These are phyloP conservation scores for Aspergillus tanneri DNA, from an alignment of 2,329 filamentous ascomycete species.

Conservation along the genomic window DNA sequence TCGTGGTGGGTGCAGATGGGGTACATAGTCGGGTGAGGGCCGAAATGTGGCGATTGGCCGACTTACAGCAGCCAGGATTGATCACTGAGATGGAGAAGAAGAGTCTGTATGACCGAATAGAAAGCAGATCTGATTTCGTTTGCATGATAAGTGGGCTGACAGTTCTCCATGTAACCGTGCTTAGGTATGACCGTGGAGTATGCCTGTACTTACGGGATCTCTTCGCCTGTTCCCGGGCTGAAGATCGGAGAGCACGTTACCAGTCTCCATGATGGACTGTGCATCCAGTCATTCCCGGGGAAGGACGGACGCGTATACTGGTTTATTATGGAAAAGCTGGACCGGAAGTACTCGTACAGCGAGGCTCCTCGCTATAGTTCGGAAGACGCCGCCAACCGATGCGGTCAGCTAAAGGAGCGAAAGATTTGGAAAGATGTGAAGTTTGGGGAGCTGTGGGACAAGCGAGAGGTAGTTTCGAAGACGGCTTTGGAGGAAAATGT, in stretches of 20 bases:
- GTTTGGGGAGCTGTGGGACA: constrained; percentile 23
- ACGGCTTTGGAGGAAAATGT: constrained; percentile 24
- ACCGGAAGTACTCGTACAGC: constrained; percentile 16
- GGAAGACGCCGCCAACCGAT: neutral
- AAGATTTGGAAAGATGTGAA: constrained; percentile 6
- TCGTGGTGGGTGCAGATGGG: constrained; percentile 47
- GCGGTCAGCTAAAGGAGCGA: too few species aligned
- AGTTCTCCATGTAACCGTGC: neutral
- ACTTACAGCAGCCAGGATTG: neutral
- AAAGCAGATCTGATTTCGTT: too few species aligned
- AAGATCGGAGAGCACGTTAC: constrained; percentile 14
- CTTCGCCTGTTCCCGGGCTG: constrained; percentile 11
- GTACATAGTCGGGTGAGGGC: constrained; percentile 40
- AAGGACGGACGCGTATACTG: constrained; percentile 25
- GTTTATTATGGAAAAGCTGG: constrained; percentile 25
- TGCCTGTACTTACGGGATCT: constrained; percentile 30
- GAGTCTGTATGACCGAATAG: neutral
- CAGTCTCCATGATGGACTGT: constrained; percentile 11
- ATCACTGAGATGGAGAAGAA: constrained; percentile 1
- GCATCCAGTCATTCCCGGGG: constrained; percentile 17
- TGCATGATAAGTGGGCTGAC: neutral
- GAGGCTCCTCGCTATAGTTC: constrained; percentile 11
- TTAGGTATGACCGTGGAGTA: constrained; percentile 24
- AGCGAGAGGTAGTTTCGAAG: constrained; percentile 8
- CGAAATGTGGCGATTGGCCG: constrained; percentile 29